Base-by-base conservation (phyloP, 1,284 basidiomycete genomes). In the Cutaneotrichosporon dermatis region DNA sequence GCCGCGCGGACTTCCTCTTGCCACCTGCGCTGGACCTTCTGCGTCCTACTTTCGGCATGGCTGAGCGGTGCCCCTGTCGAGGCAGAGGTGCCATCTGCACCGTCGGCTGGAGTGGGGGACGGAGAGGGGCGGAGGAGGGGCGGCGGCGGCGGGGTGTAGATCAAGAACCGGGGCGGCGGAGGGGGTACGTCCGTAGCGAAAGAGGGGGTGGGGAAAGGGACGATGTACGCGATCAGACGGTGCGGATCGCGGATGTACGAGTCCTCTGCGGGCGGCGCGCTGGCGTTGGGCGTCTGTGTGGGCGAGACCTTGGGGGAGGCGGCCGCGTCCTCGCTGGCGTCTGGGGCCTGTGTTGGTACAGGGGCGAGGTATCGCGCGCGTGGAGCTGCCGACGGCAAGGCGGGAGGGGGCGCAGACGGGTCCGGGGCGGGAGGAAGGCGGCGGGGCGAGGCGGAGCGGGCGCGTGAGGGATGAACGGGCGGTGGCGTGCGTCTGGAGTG, bases 221-320 rank as follows among this genome's bases (percentile, higher is more conserved):
- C 55, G 37, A 66, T 44, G 55, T 66, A 66, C 9, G 57, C 64
- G 48, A 66, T 44, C 12, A 66, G 55, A 45, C 58, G 57, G 59
- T 66, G 64, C 8, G 64, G 64, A 57, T 66, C 64, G 41, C 64
- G 64, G 15, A 66, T 50, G 62, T 57, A 66, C 40, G 55, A 57
- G 54, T 58, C 61, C 1, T 59, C 35, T 3, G 41, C 50, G 6
- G 53, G 57, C 4, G 52, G 46, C n/a, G 44, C 10, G 25, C 16
- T 16, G 10, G 45, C 25, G 6, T 15, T 10, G 49, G 37, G 36
- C 4, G 36, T n/a, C 2, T 3, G 49, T 3, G 35, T n/a, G 49
- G 36, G 13, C 7, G 36, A n/a, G 37, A 12, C 34, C 25, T 6
- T 37, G 7, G 48, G 9, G 12, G 48, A 8, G n/a, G 35, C 37